Conservation (phyloP, 1,284 basidiomycete genomes). For the Rugosomyces carneus region DNA sequence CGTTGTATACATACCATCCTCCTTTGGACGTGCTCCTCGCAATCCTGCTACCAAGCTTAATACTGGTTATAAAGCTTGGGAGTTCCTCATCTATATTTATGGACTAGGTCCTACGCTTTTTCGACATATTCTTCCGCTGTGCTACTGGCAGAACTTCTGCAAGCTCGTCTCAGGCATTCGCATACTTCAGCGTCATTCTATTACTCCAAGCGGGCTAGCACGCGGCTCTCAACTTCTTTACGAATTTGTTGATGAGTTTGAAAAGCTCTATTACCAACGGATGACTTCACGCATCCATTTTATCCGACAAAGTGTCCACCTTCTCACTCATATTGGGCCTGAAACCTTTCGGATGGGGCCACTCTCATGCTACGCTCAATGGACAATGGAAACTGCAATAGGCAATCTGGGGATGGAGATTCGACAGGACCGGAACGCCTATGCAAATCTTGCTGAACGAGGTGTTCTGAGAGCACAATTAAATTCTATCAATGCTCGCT, state of each 20-base stretch:
- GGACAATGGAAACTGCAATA: constrained; percentile 30
- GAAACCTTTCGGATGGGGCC: constrained; percentile 24
- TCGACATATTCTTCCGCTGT: constrained; percentile 20
- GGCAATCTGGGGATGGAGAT: constrained; percentile 25
- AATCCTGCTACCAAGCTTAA: constrained; percentile 28
- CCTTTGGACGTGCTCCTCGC: constrained; percentile 27
- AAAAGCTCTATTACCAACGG: neutral
- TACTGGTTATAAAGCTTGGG: constrained; percentile 30
- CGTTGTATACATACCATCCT: constrained; percentile 25
- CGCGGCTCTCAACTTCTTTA: neutral
- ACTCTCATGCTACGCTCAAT: constrained; percentile 20
- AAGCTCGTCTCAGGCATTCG: constrained; percentile 25
- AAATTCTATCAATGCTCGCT: constrained; percentile 21
- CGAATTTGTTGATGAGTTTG: neutral
- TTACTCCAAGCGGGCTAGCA: constrained; percentile 7
- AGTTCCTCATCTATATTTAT: constrained; percentile 27
- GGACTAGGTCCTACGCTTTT: constrained; percentile 26
- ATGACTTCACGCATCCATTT: neutral
- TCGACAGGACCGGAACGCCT: constrained; percentile 21
- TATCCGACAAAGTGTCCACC: neutral
- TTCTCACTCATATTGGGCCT: constrained; percentile 2
- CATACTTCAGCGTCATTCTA: constrained; percentile 18
- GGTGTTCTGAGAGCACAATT: constrained; percentile 15
- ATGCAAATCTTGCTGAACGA: constrained; percentile 20
- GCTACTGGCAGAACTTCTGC: constrained; percentile 29